Evolutionary conservation across 164 flowering plant species (phyloP).

Genomic region (Piper longum): DNA sequence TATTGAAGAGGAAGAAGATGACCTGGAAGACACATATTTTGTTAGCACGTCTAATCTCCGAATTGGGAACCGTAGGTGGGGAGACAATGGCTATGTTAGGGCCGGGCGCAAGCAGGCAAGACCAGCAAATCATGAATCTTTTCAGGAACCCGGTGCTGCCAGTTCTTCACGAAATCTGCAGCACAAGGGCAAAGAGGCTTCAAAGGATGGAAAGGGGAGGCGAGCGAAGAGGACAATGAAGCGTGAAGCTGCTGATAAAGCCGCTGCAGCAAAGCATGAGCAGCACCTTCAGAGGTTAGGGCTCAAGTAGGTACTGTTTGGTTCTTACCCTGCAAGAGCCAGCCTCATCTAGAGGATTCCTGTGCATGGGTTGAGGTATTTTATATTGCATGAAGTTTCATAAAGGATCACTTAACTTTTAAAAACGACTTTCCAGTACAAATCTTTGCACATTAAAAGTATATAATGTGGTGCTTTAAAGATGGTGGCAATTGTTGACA

Average conservation of each 20-base stretch:
- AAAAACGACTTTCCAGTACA: not conserved
- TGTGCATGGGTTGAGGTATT: too few relatives aligned
- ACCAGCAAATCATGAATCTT: constrained; percentile 28
- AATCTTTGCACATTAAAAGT: not conserved
- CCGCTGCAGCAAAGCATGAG: constrained; percentile 62
- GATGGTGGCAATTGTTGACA: not conserved
- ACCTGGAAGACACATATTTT: constrained; percentile 36
- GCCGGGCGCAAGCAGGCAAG: constrained; percentile 76
- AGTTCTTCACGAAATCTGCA: constrained; percentile 41
- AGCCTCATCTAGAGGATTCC: too few relatives aligned
- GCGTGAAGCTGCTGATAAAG: constrained; percentile 85
- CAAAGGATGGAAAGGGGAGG: constrained; percentile 30
- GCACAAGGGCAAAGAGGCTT: constrained; percentile 19
- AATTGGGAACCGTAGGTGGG: constrained; percentile 87
- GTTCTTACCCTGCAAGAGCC: too few relatives aligned
- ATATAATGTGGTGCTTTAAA: too few relatives aligned
- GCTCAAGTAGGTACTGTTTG: not conserved
- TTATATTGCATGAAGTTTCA: not conserved
- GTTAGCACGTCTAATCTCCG: constrained; percentile 32
- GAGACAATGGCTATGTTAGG: constrained; percentile 74
- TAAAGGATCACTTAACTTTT: not conserved
- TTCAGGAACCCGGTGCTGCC: constrained; percentile 32
- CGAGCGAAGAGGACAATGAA: constrained; percentile 74
- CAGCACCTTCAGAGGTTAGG: constrained; percentile 24
- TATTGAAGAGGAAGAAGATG: constrained; percentile 43